Percentiles rank a stretch among this genome's conserved stretches.
These are phyloP conservation scores for Cladosporium colombiae DNA, from an alignment of 2,329 filamentous ascomycete genomes.

Conservation along the genomic window DNA sequence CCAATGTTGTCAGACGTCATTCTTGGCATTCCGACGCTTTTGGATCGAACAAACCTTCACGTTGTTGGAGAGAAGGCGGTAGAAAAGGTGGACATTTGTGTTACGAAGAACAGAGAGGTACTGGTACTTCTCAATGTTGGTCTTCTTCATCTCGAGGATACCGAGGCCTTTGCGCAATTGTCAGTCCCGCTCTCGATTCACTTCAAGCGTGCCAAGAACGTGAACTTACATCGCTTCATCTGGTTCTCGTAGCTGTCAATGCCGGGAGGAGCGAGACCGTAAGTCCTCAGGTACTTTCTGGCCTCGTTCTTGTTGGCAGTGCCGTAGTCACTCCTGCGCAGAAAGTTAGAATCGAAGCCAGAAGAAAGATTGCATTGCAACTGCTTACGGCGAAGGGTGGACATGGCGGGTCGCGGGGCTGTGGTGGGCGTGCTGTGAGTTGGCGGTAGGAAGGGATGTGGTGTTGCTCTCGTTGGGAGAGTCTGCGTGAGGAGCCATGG, in stretches of 20 bases:
- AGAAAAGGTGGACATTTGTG: conserved; percentile 79
- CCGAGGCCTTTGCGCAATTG: conserved; percentile 60
- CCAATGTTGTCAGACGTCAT: conserved; percentile 34
- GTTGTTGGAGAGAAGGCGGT: conserved; percentile 77
- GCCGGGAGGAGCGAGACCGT: conserved; percentile 54
- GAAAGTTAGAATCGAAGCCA: not conserved
- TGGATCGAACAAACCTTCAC: conserved; percentile 48
- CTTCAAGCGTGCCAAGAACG: conserved; percentile 24
- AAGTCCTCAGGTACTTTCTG: conserved; percentile 53
- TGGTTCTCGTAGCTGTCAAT: conserved; percentile 54
- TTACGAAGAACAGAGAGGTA: conserved; percentile 76
- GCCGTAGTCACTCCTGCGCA: conserved; percentile 50
- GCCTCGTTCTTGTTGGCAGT: conserved; percentile 51
- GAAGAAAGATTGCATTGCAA: not conserved
- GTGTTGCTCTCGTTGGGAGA: conserved; percentile 1
- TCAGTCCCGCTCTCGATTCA: not conserved
- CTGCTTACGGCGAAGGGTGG: conserved; percentile 38
- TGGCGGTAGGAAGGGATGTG: conserved; percentile 30
- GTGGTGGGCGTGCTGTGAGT: conserved; percentile 39
- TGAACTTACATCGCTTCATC: conserved; percentile 49
- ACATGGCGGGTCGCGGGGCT: conserved; percentile 38
- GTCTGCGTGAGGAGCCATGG: conserved; percentile 19
- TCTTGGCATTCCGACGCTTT: not conserved
- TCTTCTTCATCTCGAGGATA: conserved; percentile 70
- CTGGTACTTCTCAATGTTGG: conserved; percentile 77